Conservation (phyloP, 176 grass and related monocot species). For the Oryza longistaminata region DNA sequence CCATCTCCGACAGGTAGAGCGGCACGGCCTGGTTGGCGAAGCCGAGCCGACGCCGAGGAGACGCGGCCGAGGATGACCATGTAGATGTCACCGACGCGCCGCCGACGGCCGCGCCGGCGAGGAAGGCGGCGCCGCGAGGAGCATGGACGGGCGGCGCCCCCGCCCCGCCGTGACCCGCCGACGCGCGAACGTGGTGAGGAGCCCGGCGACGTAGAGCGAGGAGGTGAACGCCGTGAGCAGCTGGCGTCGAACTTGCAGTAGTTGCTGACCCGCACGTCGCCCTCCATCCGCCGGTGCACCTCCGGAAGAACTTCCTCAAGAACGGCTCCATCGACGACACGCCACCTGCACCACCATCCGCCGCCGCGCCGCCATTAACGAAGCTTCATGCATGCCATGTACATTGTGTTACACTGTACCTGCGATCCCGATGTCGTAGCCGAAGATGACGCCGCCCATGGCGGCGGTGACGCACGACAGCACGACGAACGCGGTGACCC, state of each 20-base stretch:
- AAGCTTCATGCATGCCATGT: too few species aligned
- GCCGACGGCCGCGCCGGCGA: conserved; percentile 42
- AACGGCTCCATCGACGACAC: conserved; percentile 86
- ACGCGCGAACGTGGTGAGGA: conserved; percentile 59
- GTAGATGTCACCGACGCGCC: conserved; percentile 52
- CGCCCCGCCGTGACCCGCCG: conserved; percentile 34
- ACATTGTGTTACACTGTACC: conserved; percentile 12
- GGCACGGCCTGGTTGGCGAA: conserved; percentile 70
- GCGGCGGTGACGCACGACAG: conserved; percentile 71
- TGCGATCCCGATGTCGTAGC: conserved; percentile 80
- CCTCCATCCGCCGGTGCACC: conserved; percentile 57
- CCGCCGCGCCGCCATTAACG: not conserved
- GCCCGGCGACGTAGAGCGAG: conserved; percentile 70
- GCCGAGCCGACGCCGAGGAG: conserved; percentile 71
- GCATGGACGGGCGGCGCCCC: conserved; percentile 62
- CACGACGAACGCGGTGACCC: conserved; percentile 64
- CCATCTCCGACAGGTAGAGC: conserved; percentile 85
- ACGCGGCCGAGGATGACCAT: conserved; percentile 65
- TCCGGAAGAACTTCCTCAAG: conserved; percentile 70
- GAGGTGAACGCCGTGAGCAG: conserved; percentile 79
- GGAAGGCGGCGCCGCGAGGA: conserved; percentile 62
- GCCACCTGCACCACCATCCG: conserved; percentile 37
- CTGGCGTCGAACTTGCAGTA: conserved; percentile 98
- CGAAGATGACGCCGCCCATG: conserved; percentile 85
- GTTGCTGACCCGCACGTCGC: conserved; percentile 61